Base-by-base conservation (phyloP, 2,329 filamentous ascomycete species). In the Trichoderma sp. region DNA sequence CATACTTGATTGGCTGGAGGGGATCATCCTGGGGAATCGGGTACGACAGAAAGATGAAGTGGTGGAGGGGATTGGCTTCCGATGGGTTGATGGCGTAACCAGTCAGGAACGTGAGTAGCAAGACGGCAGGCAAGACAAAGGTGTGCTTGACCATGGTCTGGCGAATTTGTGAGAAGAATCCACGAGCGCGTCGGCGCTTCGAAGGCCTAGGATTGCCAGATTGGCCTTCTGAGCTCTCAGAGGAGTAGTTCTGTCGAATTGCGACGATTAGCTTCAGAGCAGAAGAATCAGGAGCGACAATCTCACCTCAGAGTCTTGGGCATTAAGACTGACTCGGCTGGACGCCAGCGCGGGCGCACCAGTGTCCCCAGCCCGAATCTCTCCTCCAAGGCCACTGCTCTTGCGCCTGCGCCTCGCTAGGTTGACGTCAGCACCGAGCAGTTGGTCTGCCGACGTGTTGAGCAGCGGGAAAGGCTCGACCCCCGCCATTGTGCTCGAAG, bases 41-140 rank as follows among this genome's bases (percentile, higher is more conserved):
- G 82, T 98, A 98, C 61, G 94, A 96, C 70, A 97, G 89, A 85
- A 97, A 97, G 79, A 97, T 89, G 79, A 93, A 94, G 80, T 85
- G 86, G 81, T 92, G 86, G 72, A 97, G 79, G 14, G 91, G 91
- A 79, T 97, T 97, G 69, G 90, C 88, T 70, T 90, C 84, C 74
- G 86, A 88, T 5, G 94, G 95, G 77, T 94, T 91, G 76, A 92
- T 78, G 72, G 89, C 87, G 81, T 95, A 97, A 70, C 88, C 84
- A 60, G 84, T 80, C 70, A 92, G 81, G 76, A 94, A 84, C 76
- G 89, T 75, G 69, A 85, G 70, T 69, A 93, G 80, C 69, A 96
- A 81, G 72, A 91, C 79, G 69, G 96, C 86, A 28, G 95, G 94
- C 39, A 88, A 77, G 69, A 85, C 81, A 79, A 84, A 90, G 58